A percentile compares a stretch with the other conserved stretches of the same genome.
These are phyloP conservation scores for Backusella sp. DNA, from an alignment of 192 early-diverging fungal species.

Conservation along the genomic window DNA sequence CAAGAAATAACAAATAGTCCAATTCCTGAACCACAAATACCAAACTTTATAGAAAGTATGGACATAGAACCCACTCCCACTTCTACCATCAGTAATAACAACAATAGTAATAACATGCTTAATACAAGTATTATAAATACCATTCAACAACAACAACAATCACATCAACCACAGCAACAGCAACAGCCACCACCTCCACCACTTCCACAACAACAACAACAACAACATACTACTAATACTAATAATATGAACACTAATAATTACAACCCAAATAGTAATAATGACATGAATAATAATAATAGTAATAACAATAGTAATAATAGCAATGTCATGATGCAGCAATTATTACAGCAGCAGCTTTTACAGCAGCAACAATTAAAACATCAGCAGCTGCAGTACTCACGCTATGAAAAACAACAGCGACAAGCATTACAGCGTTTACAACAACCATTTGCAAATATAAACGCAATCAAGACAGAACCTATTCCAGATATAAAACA, in stretches of 20 bases:
- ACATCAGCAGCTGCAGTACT: background rate
- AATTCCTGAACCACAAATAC: background rate
- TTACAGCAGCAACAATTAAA: conserved; percentile 1
- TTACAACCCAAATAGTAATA: background rate
- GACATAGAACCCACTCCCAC: background rate
- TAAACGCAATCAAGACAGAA: background rate
- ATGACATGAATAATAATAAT: background rate
- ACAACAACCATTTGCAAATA: background rate
- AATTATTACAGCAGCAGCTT: background rate
- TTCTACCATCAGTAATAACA: background rate
- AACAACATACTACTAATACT: background rate
- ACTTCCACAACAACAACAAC: conserved; percentile 3
- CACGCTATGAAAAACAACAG: conserved; percentile 2
- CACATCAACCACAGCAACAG: background rate
- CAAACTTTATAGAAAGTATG: background rate
- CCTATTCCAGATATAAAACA: background rate
- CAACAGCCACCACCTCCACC: background rate
- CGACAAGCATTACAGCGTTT: conserved; percentile 8
- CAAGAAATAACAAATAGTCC: background rate
- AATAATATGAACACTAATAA: background rate
- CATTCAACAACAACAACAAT: background rate
- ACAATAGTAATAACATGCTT: background rate
- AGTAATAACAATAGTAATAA: background rate
- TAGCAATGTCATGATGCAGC: background rate
- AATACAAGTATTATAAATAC: background rate